Conservation (phyloP, 2,329 filamentous ascomycete genomes). For the Alternaria gaisen region DNA sequence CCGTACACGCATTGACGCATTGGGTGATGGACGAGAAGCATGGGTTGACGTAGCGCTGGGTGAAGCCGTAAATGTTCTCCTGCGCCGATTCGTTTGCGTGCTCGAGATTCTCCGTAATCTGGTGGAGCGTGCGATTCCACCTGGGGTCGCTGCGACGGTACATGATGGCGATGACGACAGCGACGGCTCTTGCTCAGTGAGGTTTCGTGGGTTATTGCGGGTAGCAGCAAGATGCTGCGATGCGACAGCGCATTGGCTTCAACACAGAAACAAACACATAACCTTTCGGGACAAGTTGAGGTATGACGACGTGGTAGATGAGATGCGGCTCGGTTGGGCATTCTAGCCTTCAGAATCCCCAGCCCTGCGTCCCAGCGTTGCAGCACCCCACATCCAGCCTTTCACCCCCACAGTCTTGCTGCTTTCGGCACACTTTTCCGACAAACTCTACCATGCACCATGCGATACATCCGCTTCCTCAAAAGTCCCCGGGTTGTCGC, state of each 20-base stretch:
- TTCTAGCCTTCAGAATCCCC: conserved; percentile 4
- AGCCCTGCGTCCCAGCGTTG: conserved; percentile 10
- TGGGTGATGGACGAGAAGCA: conserved; percentile 74
- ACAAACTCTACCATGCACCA: conserved; percentile 19
- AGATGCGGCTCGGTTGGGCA: conserved; percentile 18
- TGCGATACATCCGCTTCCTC: conserved; percentile 72
- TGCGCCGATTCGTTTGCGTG: conserved; percentile 91
- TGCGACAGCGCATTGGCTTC: conserved; percentile 38
- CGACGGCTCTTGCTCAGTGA: background rate
- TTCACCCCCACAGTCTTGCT: conserved; percentile 15
- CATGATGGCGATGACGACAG: conserved; percentile 58
- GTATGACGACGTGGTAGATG: conserved; percentile 16
- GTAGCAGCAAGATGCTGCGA: conserved; percentile 32
- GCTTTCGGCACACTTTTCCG: conserved; percentile 3
- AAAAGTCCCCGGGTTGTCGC: conserved; percentile 64
- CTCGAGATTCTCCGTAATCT: conserved; percentile 89
- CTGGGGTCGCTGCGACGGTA: conserved; percentile 78
- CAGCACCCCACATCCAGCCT: conserved; percentile 25
- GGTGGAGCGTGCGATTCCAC: conserved; percentile 91
- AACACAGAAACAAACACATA: conserved; percentile 9
- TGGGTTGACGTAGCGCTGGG: conserved; percentile 82
- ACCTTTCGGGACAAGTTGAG: conserved; percentile 2
- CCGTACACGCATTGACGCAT: conserved; percentile 74
- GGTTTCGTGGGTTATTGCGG: conserved; percentile 18
- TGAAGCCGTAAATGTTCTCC: conserved; percentile 87